Evolutionary conservation across 441 rosid species (phyloP), one percentile per base, ranked within the genome.

Genomic region (Euphorbia corollata): DNA sequence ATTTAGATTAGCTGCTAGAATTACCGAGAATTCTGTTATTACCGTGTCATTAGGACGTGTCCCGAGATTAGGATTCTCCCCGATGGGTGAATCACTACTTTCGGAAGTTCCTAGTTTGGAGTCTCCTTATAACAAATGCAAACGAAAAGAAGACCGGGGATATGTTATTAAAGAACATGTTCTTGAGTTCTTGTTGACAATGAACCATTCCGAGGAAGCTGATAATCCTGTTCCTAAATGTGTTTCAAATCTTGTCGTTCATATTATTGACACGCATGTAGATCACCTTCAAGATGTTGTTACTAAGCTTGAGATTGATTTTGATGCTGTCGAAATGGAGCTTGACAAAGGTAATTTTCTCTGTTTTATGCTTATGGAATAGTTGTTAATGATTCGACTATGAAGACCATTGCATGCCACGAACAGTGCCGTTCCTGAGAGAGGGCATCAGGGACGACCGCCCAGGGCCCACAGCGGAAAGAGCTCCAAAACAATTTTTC

Each of bases 131-230:
- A 55, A 56, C 13, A 77, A 73, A 39, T 83, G 82, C 68, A 88
- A 81, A 71, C 77, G 67, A 13, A 86, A 75, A 78, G 92, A 85
- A 43, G 78, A 82, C 56, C 75, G 84, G 8, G 91, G 87, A 68
- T 80, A 80, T 72, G 95, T 93, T 59, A 87, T 93, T 18, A 84
- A 82, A 76, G 98, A 93, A 78, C 98, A 93, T 77, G 97, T 93
- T 75, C 93, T 93, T 48, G 98, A 93, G 71, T 93, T 90, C 73
- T 82, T 93, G 56, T 61, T 93, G 65, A 93, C 90, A 0, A 93
- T 91, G 98, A 93, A 91, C 71, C 98, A 93, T 68, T 89, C 98
- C n/a, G 97, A 93, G 82, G 97, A 87, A 80, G 97, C 95, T 62
- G 98, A 93, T 76, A 93, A 93, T 72, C 97, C 91, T 22, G 97